Conservation (phyloP, 345 rosid species). For the Melaleuca alternifolia region DNA sequence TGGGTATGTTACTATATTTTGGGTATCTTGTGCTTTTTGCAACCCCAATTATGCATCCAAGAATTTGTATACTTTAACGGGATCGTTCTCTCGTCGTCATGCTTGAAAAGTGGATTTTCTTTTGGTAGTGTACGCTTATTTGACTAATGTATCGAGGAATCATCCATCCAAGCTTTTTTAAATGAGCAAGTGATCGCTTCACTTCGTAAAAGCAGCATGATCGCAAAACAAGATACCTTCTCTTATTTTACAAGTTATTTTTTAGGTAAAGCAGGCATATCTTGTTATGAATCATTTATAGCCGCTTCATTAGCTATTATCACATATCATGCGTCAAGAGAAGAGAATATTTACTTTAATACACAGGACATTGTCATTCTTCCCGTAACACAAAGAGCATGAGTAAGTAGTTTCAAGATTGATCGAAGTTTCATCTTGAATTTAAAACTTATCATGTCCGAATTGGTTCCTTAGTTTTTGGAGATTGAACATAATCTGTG, state of each 20-base stretch:
- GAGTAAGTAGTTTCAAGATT: too few relatives aligned
- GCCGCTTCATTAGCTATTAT: too few relatives aligned
- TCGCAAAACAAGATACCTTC: too few relatives aligned
- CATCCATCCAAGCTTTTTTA: neutral
- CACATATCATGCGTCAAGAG: neutral
- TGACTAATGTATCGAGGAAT: too few relatives aligned
- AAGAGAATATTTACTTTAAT: neutral
- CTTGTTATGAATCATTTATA: too few relatives aligned
- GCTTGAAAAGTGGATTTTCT: neutral
- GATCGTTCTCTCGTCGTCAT: neutral
- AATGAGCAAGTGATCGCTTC: neutral
- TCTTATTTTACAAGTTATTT: too few relatives aligned
- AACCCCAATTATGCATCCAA: neutral
- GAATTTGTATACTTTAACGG: neutral
- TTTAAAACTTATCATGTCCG: too few relatives aligned
- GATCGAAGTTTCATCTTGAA: too few relatives aligned
- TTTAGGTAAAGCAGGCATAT: too few relatives aligned
- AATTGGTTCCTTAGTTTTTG: too few relatives aligned
- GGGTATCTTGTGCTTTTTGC: neutral
- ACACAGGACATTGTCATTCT: neutral
- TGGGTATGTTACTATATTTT: neutral
- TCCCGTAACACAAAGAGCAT: fast-evolving
- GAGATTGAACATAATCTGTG: too few relatives aligned
- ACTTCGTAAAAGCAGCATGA: neutral
- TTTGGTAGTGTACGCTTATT: neutral